Base-by-base conservation (phyloP, 1,139 yeast species). In the Suhomyces ambrosiae region DNA sequence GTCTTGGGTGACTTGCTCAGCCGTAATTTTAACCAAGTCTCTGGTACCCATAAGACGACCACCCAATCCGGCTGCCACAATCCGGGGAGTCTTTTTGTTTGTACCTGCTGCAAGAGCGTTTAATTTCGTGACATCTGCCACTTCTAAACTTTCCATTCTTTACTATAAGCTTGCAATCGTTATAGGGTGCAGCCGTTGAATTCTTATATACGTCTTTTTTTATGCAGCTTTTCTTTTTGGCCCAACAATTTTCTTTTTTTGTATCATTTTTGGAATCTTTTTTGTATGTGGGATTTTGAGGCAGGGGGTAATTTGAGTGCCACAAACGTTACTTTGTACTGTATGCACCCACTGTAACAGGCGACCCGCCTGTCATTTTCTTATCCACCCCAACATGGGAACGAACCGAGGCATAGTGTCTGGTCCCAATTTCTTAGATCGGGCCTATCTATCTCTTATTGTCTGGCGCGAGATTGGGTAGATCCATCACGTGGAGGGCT, bases 101-200 rank as follows among this genome's bases (percentile, higher is more conserved):
- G 87, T 79, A 49, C 97, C 97, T 10, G 96, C 85, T 33, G 97
- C 97, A 53, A 89, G 77, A 37, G 90, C 86, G 65, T 85, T 85
- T 47, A 92, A 87, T 48, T 80, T 76, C 35, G 82, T 79, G 50
- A 88, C 70, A 57, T 85, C 88, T 38, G 82, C 87, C 25, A 71
- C 61, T 49, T 82, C 88, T 51, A 79, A 48, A 28, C 37, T 37
- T 13, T 52, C 55, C 49, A 38, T 38, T n/a, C n/a, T n/a, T n/a
- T n/a, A n/a, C n/a, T n/a, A n/a, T 35, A 30, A 30, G 37, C 30
- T 16, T 13, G 32, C 13, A 23, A 18, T 7, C 12, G 15, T 10
- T 10, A 7, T 12, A 5, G 9, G 15, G 27, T 24, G 15, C 27
- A 12, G 27, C 27, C 15, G 9, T 12, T 12, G 14, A 24, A 11